Percentiles rank a stretch among this genome's conserved stretches.
phyloP scores from a whole-genome alignment of 345 rosid species.

The Ailanthus altissimus region DNA sequence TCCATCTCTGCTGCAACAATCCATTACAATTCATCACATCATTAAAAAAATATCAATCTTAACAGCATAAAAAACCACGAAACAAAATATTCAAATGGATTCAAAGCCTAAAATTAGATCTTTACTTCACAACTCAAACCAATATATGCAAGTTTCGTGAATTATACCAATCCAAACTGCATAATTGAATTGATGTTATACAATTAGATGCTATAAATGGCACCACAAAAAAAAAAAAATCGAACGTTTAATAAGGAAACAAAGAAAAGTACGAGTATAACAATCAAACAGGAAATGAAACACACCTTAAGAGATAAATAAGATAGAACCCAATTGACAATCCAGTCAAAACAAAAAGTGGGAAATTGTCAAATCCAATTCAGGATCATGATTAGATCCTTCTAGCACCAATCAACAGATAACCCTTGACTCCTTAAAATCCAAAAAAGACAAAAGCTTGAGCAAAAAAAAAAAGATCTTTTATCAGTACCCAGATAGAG shows the following conservation, averaged over 20 bases:
- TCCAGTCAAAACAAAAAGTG: slow-evolving; percentile 45
- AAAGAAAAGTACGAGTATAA: slow-evolving; percentile 29
- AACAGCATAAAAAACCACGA: slow-evolving; percentile 20
- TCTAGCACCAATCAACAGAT: slow-evolving; percentile 39
- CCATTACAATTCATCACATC: slow-evolving; percentile 35
- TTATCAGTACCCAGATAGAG: slow-evolving; percentile 31
- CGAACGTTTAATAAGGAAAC: not conserved
- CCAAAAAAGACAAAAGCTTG: slow-evolving; percentile 19
- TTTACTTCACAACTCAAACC: slow-evolving; percentile 17
- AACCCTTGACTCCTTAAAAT: slow-evolving; percentile 35
- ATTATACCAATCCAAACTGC: slow-evolving; percentile 19
- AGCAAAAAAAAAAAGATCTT: slow-evolving; percentile 13
- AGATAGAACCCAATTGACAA: slow-evolving; percentile 61
- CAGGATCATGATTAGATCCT: slow-evolving; percentile 57
- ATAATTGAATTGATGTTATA: slow-evolving; percentile 3
- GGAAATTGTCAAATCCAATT: slow-evolving; percentile 56
- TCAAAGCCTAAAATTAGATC: slow-evolving; percentile 12
- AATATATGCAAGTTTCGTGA: slow-evolving; percentile 16
- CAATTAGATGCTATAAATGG: not conserved
- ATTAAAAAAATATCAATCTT: slow-evolving; percentile 31
- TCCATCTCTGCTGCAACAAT: slow-evolving; percentile 74
- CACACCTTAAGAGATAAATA: slow-evolving; percentile 43
- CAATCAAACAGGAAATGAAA: slow-evolving; percentile 31
- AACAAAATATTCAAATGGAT: slow-evolving; percentile 14
- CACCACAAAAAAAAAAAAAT: not conserved